A percentile compares a stretch with the other conserved stretches of the same genome.
These are phyloP conservation scores for Coemansia sp. DNA, from an alignment of 192 early-diverging fungal species.

Conservation along the genomic window DNA sequence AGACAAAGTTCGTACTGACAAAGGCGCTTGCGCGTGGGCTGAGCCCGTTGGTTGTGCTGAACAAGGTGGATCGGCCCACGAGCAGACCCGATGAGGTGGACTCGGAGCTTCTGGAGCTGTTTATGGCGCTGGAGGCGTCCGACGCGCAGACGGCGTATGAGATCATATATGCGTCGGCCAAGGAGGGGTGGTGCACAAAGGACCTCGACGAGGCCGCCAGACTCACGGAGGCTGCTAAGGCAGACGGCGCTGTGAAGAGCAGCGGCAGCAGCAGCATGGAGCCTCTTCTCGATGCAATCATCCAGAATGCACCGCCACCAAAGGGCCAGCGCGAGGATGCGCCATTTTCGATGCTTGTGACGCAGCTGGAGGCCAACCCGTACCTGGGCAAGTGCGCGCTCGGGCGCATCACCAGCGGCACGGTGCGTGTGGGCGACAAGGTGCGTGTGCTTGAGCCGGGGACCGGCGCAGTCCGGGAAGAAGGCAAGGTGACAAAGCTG, in stretches of 20 bases:
- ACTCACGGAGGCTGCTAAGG: not conserved
- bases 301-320: slow-evolving; percentile 69
- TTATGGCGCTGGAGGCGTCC: slow-evolving; percentile 72
- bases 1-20: slow-evolving; percentile 84
- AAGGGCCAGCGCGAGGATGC: slow-evolving; percentile 58
- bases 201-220: slow-evolving; percentile 45
- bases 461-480: slow-evolving; percentile 62
- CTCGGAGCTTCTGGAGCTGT: slow-evolving; percentile 76
- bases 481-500: slow-evolving; percentile 74
- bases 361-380: slow-evolving; percentile 80
- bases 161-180: slow-evolving; percentile 74
- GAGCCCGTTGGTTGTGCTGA: slow-evolving; percentile 78
- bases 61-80: slow-evolving; percentile 80
- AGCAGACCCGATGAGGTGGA: slow-evolving; percentile 78
- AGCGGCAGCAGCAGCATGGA: slow-evolving; percentile 57
- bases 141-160: slow-evolving; percentile 82
- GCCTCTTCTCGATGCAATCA: slow-evolving; percentile 73
- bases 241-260: slow-evolving; percentile 17
- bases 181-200: slow-evolving; percentile 78
- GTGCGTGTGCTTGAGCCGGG: slow-evolving; percentile 73
- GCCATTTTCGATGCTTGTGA: slow-evolving; percentile 82
- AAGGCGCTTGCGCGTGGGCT: slow-evolving; percentile 73
- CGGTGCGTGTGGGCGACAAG: slow-evolving; percentile 68
- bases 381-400: slow-evolving; percentile 83
- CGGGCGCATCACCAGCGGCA: slow-evolving; percentile 72